Evolutionary conservation across 1,284 basidiomycete species (phyloP).

Genomic region (Papiliotrema flavescens): DNA sequence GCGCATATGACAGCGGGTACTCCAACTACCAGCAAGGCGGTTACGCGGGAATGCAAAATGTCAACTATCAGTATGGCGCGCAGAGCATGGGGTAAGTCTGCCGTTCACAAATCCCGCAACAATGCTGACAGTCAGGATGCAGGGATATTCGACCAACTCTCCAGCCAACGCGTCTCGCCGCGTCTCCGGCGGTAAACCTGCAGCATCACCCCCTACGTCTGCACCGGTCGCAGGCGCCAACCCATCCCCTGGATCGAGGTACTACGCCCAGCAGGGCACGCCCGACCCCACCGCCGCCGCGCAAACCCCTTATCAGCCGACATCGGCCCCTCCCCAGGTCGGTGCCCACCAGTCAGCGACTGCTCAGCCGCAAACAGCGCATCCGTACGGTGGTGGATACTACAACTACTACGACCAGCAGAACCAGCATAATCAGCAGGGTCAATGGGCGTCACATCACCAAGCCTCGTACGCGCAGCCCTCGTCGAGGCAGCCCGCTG

Average conservation of each 20-base stretch:
- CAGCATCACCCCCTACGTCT: conserved; percentile 20
- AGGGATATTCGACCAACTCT: conserved; percentile 14
- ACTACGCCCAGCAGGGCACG: conserved; percentile 18
- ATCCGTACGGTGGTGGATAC: conserved; percentile 23
- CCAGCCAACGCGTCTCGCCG: conserved; percentile 25
- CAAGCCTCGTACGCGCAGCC: conserved; percentile 5
- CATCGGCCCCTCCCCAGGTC: conserved; percentile 29
- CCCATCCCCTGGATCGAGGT: conserved; percentile 29
- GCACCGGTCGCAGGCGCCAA: conserved; percentile 15
- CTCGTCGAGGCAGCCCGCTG: conserved; percentile 2
- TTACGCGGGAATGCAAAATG: conserved; percentile 12
- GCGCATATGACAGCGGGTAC: conserved; percentile 22
- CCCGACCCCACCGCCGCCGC: conserved; percentile 6
- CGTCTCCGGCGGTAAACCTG: conserved; percentile 24
- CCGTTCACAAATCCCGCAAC: not conserved
- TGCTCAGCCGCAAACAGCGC: conserved; percentile 23
- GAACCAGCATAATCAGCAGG: conserved; percentile 10
- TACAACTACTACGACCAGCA: conserved; percentile 22
- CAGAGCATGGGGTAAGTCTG: conserved; percentile 26
- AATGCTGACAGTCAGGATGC: conserved; percentile 13
- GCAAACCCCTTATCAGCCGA: conserved; percentile 24
- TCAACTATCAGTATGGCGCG: conserved; percentile 14
- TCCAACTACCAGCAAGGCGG: conserved; percentile 12
- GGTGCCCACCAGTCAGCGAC: conserved; percentile 15
- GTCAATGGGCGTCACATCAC: conserved; percentile 14